A percentile compares a stretch with the other conserved stretches of the same genome.
Conservation (phyloP, 1,284 basidiomycete species). For the Pseudozyma thailandica region DNA sequence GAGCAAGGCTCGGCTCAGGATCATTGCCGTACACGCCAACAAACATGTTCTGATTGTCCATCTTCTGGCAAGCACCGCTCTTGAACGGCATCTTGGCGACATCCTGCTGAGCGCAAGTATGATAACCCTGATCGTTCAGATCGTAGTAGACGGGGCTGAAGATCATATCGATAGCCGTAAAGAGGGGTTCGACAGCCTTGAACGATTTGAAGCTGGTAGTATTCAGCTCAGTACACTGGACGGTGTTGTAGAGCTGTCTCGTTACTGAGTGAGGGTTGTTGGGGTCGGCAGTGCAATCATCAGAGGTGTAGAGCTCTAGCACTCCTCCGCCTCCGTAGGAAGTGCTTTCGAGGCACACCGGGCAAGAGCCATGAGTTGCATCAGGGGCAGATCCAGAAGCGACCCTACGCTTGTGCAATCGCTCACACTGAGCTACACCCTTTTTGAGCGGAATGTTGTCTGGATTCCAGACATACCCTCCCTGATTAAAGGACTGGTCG, state of each 20-base stretch:
- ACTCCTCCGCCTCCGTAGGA: constrained; percentile 38
- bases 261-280: not conserved
- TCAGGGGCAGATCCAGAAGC: not conserved
- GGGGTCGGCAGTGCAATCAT: constrained; percentile 16
- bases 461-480: constrained; percentile 32
- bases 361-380: not conserved
- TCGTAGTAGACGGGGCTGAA: constrained; percentile 40
- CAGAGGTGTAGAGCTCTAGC: constrained; percentile 16
- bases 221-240: constrained; percentile 24
- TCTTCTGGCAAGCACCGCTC: constrained; percentile 24
- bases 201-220: constrained; percentile 30
- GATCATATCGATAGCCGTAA: constrained; percentile 6
- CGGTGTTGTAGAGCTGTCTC: constrained; percentile 28
- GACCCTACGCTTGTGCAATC: not conserved
- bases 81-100: constrained; percentile 4
- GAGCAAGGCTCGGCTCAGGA: constrained; percentile 4
- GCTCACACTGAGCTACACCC: constrained; percentile 4
- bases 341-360: constrained; percentile 21
- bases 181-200: constrained; percentile 17
- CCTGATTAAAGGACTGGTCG: constrained; percentile 13
- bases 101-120: constrained; percentile 19
- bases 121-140: constrained; percentile 10
- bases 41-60: constrained; percentile 11
- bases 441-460: constrained; percentile 29
- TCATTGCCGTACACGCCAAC: constrained; percentile 40